Conservation (phyloP, 257 asterid genomes). For the Solanum chaucha region DNA sequence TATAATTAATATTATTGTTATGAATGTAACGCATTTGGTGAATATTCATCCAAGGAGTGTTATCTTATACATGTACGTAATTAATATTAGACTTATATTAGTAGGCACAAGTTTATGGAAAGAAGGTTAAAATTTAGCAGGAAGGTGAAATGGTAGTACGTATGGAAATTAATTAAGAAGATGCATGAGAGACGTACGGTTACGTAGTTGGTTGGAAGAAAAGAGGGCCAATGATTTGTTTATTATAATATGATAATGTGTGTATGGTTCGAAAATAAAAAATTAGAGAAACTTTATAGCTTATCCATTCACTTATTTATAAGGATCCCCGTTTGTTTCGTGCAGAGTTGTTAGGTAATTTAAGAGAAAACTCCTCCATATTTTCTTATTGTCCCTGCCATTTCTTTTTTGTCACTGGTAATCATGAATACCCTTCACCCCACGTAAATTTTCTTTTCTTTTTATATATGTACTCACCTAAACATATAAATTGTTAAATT, state of each 20-base stretch:
- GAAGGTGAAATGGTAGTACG: neutral
- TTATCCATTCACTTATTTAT: constrained; percentile 1
- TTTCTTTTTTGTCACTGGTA: neutral
- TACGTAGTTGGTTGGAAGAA: neutral
- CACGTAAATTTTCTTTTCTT: neutral
- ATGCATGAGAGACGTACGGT: neutral
- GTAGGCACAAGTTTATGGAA: neutral
- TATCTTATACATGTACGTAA: neutral
- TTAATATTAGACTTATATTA: neutral
- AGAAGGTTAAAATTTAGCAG: neutral
- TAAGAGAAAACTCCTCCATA: neutral
- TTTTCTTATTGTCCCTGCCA: neutral
- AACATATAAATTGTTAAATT: too few relatives aligned
- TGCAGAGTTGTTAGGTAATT: neutral
- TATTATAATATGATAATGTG: neutral
- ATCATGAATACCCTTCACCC: neutral
- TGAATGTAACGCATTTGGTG: neutral
- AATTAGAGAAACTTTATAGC: neutral
- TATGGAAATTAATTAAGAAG: neutral
- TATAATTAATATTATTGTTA: neutral
- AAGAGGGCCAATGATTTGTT: neutral
- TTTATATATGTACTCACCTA: too few relatives aligned
- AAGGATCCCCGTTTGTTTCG: constrained; percentile 1
- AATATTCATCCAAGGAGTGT: neutral
- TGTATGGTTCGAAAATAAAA: neutral